Conservation (phyloP, 2,329 filamentous ascomycete species). For the Ampelomyces quisqualis region DNA sequence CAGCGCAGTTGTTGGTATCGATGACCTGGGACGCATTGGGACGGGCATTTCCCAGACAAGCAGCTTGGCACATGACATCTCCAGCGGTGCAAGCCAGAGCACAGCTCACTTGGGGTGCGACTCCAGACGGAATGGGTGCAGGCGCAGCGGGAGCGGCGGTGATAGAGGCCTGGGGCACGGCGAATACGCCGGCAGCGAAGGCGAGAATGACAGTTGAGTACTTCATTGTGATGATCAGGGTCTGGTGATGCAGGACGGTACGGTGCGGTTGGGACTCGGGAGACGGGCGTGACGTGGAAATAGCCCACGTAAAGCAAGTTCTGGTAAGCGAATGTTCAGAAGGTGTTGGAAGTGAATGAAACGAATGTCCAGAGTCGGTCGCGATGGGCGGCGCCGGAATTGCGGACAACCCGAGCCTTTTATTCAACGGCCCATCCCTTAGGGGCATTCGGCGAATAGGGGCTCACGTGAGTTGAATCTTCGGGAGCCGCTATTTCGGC, state of each 20-base stretch:
- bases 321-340: conserved; percentile 23
- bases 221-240: conserved; percentile 42
- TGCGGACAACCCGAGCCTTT: conserved; percentile 5
- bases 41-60: conserved; percentile 55
- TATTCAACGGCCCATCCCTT: conserved; percentile 3
- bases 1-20: conserved; percentile 55
- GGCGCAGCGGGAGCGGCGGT: conserved; percentile 40
- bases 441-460: conserved; percentile 3
- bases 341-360: conserved; percentile 8
- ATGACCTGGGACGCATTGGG: conserved; percentile 54
- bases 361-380: conserved; percentile 6
- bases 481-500: conserved; percentile 4
- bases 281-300: too few species aligned
- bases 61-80: conserved; percentile 55
- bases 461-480: conserved; percentile 10
- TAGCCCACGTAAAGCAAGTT: conserved; percentile 11
- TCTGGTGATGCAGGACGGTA: conserved; percentile 8
- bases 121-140: conserved; percentile 23
- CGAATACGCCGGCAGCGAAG: conserved; percentile 49
- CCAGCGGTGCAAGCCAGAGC: conserved; percentile 42
- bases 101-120: conserved; percentile 39
- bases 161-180: conserved; percentile 43
- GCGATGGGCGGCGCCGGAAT: conserved; percentile 2
- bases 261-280: conserved; percentile 5
- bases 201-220: conserved; percentile 49